Conservation (phyloP, 352 stramenopile species). For the Discostella stelligera region DNA sequence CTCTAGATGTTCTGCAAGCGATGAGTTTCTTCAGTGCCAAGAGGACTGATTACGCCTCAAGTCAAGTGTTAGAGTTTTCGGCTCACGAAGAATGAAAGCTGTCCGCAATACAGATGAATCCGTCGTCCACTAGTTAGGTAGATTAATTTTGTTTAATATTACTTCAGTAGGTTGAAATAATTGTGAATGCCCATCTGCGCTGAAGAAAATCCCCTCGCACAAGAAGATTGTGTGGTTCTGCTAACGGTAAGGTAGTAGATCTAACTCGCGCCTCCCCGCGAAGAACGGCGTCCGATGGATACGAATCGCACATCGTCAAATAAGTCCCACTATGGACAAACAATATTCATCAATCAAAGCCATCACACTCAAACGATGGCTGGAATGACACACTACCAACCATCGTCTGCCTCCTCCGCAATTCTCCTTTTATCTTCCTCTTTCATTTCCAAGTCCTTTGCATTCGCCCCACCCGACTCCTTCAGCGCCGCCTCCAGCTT, state of each 20-base stretch:
- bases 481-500: conserved; percentile 79
- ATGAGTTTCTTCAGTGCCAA: background rate
- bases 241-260: no score
- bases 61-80: background rate
- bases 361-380: background rate
- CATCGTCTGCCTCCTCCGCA: conserved; percentile 80
- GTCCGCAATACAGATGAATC: background rate
- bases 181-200: background rate
- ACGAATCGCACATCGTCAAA: no score
- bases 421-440: conserved; percentile 82
- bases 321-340: no score
- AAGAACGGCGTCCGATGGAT: no score
- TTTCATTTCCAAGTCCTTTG: conserved; percentile 71
- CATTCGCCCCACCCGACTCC: conserved; percentile 56
- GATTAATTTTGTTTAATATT: background rate
- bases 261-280: no score
- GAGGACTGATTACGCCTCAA: background rate
- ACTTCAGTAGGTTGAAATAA: background rate
- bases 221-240: no score
- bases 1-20: background rate
- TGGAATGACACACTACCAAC: conserved; percentile 64
- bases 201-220: no score
- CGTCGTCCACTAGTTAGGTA: background rate
- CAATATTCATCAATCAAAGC: background rate
- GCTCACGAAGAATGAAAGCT: background rate